Evolutionary conservation across 1,139 yeast species (phyloP), one percentile per base, ranked within the genome.

Genomic region (Taphrina wiesneri): DNA sequence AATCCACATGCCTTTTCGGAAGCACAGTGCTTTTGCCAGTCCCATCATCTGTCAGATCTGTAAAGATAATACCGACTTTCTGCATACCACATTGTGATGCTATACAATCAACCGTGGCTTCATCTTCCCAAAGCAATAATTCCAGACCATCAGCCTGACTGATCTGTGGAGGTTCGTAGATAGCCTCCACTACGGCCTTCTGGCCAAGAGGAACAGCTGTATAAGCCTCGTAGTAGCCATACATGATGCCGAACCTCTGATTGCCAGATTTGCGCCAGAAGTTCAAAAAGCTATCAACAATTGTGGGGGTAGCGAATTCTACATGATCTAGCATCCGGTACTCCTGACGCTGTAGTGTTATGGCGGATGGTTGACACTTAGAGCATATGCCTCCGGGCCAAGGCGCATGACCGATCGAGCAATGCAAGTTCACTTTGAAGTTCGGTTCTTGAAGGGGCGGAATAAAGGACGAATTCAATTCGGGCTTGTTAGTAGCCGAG

Each of bases 261-360:
- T 84, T 80, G 0, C 97, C 98, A 0, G 95, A 84, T 67, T 81
- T 79, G 77, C 99, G 85, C 99, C 99, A 93, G 17, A 89, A 79
- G 70, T 93, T 95, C 67, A 95, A 89, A 76, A 95, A 93, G 47
- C 82, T 80, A 75, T 93, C 90, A 67, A 95, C 83, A 41, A 91
- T 83, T 3, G 81, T 79, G 56, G 91, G 84, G 69, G 84, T 85
- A 21, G 91, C 86, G 76, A 92, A 89, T 75, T 93, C 98, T 34
- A 93, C 95, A 78, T 95, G 98, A 76, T 95, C 99, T 23, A 95
- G 96, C 97, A 93, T 90, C 73, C 99, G 83, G 75, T 89, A 95
- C 57, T 83, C 81, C 75, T 95, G 99, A 75, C 87, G 92, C 75
- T 88, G 96, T 69, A 95, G 80, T 0, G 98, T 91, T 67, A 95